Base-by-base conservation (phyloP, 257 asterid genomes). In the Solanum etuberosum region DNA sequence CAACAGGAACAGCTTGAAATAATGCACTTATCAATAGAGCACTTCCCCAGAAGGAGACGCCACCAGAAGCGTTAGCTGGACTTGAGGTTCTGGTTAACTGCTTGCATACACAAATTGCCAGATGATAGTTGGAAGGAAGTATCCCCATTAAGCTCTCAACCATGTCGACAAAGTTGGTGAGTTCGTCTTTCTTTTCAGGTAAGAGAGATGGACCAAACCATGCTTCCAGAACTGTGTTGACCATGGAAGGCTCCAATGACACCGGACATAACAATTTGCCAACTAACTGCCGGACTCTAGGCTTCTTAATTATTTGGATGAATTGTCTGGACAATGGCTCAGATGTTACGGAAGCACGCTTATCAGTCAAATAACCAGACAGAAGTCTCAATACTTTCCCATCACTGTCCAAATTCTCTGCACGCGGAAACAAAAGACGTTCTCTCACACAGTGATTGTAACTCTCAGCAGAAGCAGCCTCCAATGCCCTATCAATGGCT, bases 1-100 rank as follows among this genome's bases (percentile, higher is more conserved):
- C 94, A 37, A 92, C 46, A 0, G 94, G 94, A 85, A 92, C 91
- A 59, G 92, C 92, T 63, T 88, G 92, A 65, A 87, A 90, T 20
- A 91, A 88, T 38, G 93, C 90, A 83, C 84, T 91, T n/a, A 88
- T 89, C 87, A 92, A 65, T 21, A 91, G 91, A 35, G 91, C 87
- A 83, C 93, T 67, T 73, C 91, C 93, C 93, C 94, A 92, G 67
- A 92, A 92, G 67, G 87, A 87, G 63, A 89, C 77, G 10, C 89
- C 88, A 43, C 84, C 63, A 11, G 91, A 71, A 29, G 61, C 23
- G 14, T 63, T 84, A 7, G 67, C 81, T 37, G 87, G 42, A 14
- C 65, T 61, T 63, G 86, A 32, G 18, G 48, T 54, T 43, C 57
- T 85, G 29, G 83, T 48, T 85, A 90, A 25, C 73, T 67, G 82